phyloP scores from a whole-genome alignment of 495 filamentous ascomycete genomes.

The Penicillium simplicissimum region DNA sequence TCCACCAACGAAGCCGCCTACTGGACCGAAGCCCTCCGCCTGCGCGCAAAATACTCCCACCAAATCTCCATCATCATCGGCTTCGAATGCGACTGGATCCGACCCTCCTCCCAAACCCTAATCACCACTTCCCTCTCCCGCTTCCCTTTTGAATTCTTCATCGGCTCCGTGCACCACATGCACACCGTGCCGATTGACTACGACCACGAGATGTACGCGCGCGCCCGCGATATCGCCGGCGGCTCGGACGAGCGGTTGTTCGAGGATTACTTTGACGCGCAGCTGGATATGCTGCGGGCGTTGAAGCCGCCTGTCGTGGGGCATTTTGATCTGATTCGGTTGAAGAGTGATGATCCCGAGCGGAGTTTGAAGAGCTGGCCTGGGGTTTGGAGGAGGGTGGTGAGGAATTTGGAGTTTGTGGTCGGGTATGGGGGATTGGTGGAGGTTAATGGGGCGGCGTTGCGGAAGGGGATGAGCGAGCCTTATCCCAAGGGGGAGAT shows the following conservation, averaged over 20 bases:
- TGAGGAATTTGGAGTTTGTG: slow-evolving; percentile 72
- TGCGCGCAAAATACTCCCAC: slow-evolving; percentile 67
- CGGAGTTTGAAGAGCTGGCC: slow-evolving; percentile 53
- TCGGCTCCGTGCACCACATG: slow-evolving; percentile 91
- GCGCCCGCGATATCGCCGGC: slow-evolving; percentile 57
- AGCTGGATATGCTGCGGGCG: slow-evolving; percentile 75
- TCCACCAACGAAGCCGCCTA: slow-evolving; percentile 65
- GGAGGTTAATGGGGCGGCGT: slow-evolving; percentile 81
- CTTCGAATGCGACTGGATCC: slow-evolving; percentile 92
- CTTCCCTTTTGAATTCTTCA: slow-evolving; percentile 76
- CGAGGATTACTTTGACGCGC: slow-evolving; percentile 81
- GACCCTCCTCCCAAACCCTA: slow-evolving; percentile 59
- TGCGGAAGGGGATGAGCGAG: slow-evolving; percentile 87
- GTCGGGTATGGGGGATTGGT: slow-evolving; percentile 74
- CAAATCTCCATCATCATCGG: slow-evolving; percentile 83
- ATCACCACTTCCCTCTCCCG: slow-evolving; percentile 59
- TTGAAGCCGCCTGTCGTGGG: slow-evolving; percentile 79
- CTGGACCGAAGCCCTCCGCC: slow-evolving; percentile 65
- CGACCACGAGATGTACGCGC: slow-evolving; percentile 64
- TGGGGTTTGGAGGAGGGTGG: slow-evolving; percentile 69
- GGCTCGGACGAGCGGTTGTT: slow-evolving; percentile 72
- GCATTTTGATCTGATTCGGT: slow-evolving; percentile 88
- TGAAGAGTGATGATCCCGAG: slow-evolving; percentile 70
- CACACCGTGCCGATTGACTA: slow-evolving; percentile 87
- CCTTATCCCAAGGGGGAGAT: slow-evolving; percentile 84